These are phyloP conservation scores for Globisporangium acanthophoron DNA, from an alignment of 352 stramenopile species.

Conservation along the genomic window DNA sequence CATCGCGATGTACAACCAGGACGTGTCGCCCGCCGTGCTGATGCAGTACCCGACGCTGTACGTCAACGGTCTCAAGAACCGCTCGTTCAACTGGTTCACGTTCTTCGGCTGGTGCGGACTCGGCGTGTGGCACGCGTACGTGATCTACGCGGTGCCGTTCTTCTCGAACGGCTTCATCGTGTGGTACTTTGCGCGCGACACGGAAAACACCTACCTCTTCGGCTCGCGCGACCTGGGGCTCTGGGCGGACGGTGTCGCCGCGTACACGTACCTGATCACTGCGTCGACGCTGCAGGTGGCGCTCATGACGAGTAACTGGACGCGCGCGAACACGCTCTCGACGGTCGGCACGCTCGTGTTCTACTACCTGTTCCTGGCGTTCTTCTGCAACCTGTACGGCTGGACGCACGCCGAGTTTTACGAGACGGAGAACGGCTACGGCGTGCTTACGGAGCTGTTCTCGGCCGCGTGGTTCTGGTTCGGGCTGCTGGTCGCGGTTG, in stretches of 20 bases:
- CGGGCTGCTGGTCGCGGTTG: slow-evolving; percentile 50
- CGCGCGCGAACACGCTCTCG: slow-evolving; percentile 55
- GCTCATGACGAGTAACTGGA: slow-evolving; percentile 90
- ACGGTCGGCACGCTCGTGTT: slow-evolving; percentile 82
- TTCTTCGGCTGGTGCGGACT: slow-evolving; percentile 86
- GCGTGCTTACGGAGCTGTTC: slow-evolving; percentile 57
- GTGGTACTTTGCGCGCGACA: slow-evolving; percentile 70
- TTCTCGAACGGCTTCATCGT: slow-evolving; percentile 80
- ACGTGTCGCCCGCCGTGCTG: slow-evolving; percentile 80
- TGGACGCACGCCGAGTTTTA: slow-evolving; percentile 76
- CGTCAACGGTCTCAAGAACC: slow-evolving; percentile 83
- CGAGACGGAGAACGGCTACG: slow-evolving; percentile 70
- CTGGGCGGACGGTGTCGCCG: slow-evolving; percentile 74
- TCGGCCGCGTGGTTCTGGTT: slow-evolving; percentile 83
- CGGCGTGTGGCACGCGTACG: slow-evolving; percentile 84
- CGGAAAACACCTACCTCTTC: slow-evolving; percentile 46
- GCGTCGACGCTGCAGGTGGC: slow-evolving; percentile 80
- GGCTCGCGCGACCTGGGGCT: slow-evolving; percentile 68
- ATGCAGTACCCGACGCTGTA: slow-evolving; percentile 90
- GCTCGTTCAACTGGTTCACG: slow-evolving; percentile 87
- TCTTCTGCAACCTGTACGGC: slow-evolving; percentile 77
- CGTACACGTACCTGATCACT: slow-evolving; percentile 85
- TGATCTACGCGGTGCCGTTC: slow-evolving; percentile 82
- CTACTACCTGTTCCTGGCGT: slow-evolving; percentile 81
- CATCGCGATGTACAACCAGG: slow-evolving; percentile 90